Evolutionary conservation across 1,284 basidiomycete species (phyloP), one percentile per base, ranked within the genome.

Genomic region (Ustilago shanxiensis): DNA sequence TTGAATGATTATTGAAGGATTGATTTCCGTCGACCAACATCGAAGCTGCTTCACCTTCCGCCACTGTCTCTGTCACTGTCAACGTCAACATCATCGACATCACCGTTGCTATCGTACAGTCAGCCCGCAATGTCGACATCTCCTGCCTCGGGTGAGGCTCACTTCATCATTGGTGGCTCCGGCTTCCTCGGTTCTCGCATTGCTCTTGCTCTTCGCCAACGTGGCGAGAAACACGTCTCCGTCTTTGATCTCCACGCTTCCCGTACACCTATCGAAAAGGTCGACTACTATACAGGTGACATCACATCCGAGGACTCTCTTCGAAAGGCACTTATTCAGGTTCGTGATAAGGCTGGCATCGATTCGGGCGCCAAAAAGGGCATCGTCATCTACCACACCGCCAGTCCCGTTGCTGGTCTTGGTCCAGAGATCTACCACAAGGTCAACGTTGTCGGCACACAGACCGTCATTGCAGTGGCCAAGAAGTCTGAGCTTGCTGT

Each of bases 381-480:
- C 22, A 72, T 80, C 26, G 79, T 84, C 45, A 72, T 98, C 70
- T 95, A 98, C 79, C 96, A 99, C 87, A 98, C 95, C 10, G 96
- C 95, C 20, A 97, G 95, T 6, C 96, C 96, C 0, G 83, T 86
- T 4, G 90, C 91, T 9, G 92, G 91, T 28, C 87, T 92, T 54
- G 83, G 91, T 88, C 61, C 76, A 9, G 91, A 91, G 1, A 87
- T 98, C 20, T 97, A 94, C 88, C 92, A 91, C 87, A 93, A 92
- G 86, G 96, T 99, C 82, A 99, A 99, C 84, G 94, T 99, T 7
- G 90, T 93, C 33, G 97, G 97, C 20, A 98, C 96, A 0, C 90
- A 90, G 78, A 92, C 92, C 11, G 90, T 98, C 53, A 92, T 99
- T 82, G 90, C 91, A 20, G 93, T 93, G 14, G 87, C 92, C 13